These are phyloP conservation scores for Spergularia bocconei DNA, from an alignment of 148 eudicot genomes.

Conservation along the genomic window DNA sequence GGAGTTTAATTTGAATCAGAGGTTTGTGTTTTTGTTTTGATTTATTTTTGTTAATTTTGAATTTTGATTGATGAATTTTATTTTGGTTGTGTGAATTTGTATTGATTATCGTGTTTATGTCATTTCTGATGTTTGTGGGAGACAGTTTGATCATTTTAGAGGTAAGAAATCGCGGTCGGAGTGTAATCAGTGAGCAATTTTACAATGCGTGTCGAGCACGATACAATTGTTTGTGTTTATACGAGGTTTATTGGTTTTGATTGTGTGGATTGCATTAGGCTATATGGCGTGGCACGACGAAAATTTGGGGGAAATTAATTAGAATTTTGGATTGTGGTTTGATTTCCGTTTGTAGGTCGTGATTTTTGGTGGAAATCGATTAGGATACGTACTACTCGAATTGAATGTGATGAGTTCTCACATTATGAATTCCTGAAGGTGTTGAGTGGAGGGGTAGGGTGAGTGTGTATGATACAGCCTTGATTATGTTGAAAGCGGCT, in stretches of 20 bases:
- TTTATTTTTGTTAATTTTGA: background rate
- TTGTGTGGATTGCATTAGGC: too few species aligned
- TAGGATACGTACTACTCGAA: too few species aligned
- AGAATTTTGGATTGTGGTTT: background rate
- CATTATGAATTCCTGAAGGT: too few species aligned
- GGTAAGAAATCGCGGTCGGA: background rate
- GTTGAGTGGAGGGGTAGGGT: too few species aligned
- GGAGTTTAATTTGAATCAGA: background rate
- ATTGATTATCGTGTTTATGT: background rate
- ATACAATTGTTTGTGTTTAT: background rate
- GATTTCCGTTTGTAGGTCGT: background rate
- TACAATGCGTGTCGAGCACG: background rate
- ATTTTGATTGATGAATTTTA: background rate
- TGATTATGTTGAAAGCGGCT: too few species aligned
- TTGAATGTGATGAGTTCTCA: too few species aligned
- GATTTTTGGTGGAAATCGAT: too few species aligned
- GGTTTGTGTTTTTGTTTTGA: background rate
- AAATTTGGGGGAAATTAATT: background rate
- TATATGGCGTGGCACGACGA: background rate
- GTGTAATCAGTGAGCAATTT: background rate
- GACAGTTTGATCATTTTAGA: too few species aligned
- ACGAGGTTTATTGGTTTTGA: background rate
- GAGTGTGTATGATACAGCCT: too few species aligned
- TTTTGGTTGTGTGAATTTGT: too few species aligned
- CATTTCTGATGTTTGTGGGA: too few species aligned